Evolutionary conservation across 139 green algal genomes (phyloP).

Genomic region (Picochlorum sp.): DNA sequence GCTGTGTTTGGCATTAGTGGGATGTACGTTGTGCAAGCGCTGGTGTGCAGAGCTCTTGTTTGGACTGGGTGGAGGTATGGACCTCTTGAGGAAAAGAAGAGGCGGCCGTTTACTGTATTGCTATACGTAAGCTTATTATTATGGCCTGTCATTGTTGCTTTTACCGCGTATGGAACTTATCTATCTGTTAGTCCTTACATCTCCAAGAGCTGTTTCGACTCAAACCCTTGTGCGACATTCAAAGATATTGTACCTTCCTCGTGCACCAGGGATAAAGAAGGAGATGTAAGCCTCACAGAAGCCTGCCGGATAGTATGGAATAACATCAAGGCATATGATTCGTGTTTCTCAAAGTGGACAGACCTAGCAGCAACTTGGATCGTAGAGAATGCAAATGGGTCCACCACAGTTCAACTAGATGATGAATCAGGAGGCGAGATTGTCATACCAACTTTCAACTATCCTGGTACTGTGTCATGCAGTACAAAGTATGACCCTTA

Average conservation of each 20-base stretch:
- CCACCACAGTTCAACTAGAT: not conserved
- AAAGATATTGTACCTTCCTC: not conserved
- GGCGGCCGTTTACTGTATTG: not conserved
- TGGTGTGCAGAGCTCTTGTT: not conserved
- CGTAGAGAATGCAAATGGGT: not conserved
- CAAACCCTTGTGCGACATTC: constrained; percentile 15
- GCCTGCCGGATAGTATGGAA: not conserved
- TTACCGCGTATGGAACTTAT: not conserved
- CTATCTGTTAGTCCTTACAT: not conserved
- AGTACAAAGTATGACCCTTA: not conserved
- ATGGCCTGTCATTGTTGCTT: not conserved
- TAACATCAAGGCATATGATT: not conserved
- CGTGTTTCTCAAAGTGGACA: not conserved
- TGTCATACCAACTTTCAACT: not conserved
- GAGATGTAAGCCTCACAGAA: not conserved
- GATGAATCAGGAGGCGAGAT: not conserved
- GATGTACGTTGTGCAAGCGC: not conserved
- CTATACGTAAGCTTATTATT: not conserved
- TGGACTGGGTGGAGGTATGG: not conserved
- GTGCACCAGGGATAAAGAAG: not conserved
- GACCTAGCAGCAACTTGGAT: not conserved
- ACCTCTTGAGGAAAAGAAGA: not conserved
- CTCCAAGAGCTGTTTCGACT: not conserved
- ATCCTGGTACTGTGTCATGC: not conserved
- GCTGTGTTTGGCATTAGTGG: not conserved